Base-by-base conservation (phyloP, 371 early-diverging fungal species). In the Mortierella sp. region DNA sequence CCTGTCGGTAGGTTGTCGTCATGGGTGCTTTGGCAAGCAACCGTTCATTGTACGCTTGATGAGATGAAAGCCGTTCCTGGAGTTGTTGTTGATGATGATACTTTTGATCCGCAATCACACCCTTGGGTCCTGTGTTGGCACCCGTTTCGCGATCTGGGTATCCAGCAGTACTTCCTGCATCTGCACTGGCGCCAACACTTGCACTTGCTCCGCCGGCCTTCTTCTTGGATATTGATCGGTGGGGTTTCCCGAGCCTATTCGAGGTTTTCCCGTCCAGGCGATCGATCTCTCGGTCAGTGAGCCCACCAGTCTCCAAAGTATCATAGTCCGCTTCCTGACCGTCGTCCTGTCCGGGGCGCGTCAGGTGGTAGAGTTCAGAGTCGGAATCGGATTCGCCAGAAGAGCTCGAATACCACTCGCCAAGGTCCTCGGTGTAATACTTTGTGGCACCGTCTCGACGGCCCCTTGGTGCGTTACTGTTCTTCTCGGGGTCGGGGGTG, bases 51-150 rank as follows among this genome's bases (percentile, higher is more conserved):
- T 65, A 61, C 3, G 58, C 58, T 38, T 68, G 69, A 0, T 60
- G 64, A 16, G 41, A 30, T 13, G 68, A 60, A 2, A 45, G 21
- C 0, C 65, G 60, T 38, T 69, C 69, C 53, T 74, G 69, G 21
- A 60, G 30, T 31, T 74, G 69, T 49, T 68, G 68, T 23, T 61
- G 68, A 16, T 64, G 68, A 34, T 74, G 76, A 38, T 74, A 65
- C 19, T 69, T 68, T 30, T 65, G 69, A 46, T 74, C 69, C 16
- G 76, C 66, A 26, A 74, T 65, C 14, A 74, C 76, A 42, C 76
- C 76, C 52, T 74, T 74, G 42, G 69, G 69, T n/a, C 76, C 65
- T 4, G 76, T 68, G 41, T 74, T 74, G 49, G 76, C 69, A 5
- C 76, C 76, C 0, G 76, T 60, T 24, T 74, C 65, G 13, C 76